phyloP scores from a whole-genome alignment of 495 filamentous ascomycete genomes.

The Tuber melanosporum region DNA sequence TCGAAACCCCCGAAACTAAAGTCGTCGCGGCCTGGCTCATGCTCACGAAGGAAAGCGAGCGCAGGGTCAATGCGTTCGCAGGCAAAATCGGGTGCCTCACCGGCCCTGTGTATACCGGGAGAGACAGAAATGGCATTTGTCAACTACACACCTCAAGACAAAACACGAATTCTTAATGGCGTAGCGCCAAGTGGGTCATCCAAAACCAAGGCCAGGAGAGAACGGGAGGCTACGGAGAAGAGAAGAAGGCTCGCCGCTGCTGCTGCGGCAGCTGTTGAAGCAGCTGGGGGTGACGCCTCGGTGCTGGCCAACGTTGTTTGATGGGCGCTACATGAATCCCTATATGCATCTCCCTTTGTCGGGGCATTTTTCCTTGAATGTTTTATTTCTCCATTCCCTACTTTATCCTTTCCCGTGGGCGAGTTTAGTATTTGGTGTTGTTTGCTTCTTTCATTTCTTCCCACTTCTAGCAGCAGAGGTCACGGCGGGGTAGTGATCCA shows the following conservation, averaged over 20 bases:
- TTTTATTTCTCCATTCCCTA: not conserved
- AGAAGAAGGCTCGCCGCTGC: slow-evolving; percentile 67
- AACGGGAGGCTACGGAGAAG: slow-evolving; percentile 77
- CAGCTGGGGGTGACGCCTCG: slow-evolving; percentile 66
- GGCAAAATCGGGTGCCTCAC: slow-evolving; percentile 26
- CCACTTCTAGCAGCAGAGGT: not conserved
- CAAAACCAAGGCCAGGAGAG: slow-evolving; percentile 87
- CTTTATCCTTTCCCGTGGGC: not conserved
- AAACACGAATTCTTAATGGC: slow-evolving; percentile 71
- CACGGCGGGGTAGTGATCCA: not conserved
- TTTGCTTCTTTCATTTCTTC: not conserved
- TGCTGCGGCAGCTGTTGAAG: slow-evolving; percentile 64
- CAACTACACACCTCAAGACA: slow-evolving; percentile 84
- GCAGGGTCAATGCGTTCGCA: slow-evolving; percentile 36
- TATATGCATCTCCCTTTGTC: not conserved
- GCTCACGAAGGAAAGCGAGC: slow-evolving; percentile 34
- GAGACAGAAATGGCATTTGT: slow-evolving; percentile 63
- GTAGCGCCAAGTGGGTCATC: slow-evolving; percentile 85
- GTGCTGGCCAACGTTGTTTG: slow-evolving; percentile 29
- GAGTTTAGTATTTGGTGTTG: not conserved
- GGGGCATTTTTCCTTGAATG: not conserved
- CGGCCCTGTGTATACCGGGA: slow-evolving; percentile 26
- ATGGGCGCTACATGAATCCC: not conserved
- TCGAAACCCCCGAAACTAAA: slow-evolving; percentile 13
- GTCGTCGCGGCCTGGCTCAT: slow-evolving; percentile 23